Conservation (phyloP, 768 basidiomycete genomes). For the Lepiota venenata region DNA sequence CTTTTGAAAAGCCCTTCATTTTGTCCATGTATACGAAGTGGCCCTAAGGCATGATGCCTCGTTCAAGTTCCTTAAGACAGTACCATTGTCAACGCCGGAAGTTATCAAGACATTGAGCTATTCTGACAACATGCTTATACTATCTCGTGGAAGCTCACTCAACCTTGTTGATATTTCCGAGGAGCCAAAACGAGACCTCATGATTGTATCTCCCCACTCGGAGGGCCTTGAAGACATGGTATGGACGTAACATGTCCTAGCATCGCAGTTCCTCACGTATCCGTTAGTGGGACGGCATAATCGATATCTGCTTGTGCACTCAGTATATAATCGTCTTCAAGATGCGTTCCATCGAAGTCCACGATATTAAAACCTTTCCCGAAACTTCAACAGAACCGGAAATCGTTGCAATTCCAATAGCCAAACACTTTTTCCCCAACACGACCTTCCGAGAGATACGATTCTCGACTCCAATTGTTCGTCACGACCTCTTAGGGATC, state of each 20-base stretch:
- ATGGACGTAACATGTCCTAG: slow-evolving; percentile 9
- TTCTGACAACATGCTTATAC: slow-evolving; percentile 6
- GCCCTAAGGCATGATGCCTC: slow-evolving; percentile 2
- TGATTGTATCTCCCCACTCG: slow-evolving; percentile 15
- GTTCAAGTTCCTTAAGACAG: slow-evolving; percentile 1
- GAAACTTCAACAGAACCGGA: slow-evolving; percentile 3
- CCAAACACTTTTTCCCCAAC: slow-evolving; percentile 22
- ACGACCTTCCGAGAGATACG: slow-evolving; percentile 43
- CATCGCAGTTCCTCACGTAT: neutral
- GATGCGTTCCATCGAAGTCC: slow-evolving; percentile 46
- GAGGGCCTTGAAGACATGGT: slow-evolving; percentile 34
- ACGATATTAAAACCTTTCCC: slow-evolving; percentile 21
- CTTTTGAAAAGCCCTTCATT: neutral
- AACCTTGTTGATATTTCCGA: slow-evolving; percentile 6
- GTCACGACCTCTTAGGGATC: slow-evolving; percentile 15
- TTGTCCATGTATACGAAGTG: slow-evolving; percentile 8
- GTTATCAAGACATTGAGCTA: slow-evolving; percentile 2
- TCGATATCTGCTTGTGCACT: slow-evolving; percentile 43
- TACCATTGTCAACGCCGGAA: neutral
- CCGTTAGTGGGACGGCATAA: slow-evolving; percentile 36
- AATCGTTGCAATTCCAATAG: slow-evolving; percentile 1
- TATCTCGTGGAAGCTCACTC: slow-evolving; percentile 9
- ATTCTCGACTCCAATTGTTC: slow-evolving; percentile 23
- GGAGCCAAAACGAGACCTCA: slow-evolving; percentile 3
- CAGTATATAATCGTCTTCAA: slow-evolving; percentile 51